These are phyloP conservation scores for Cyclostephanos invisitatus DNA, from an alignment of 108 stramenopile species.

Conservation along the genomic window DNA sequence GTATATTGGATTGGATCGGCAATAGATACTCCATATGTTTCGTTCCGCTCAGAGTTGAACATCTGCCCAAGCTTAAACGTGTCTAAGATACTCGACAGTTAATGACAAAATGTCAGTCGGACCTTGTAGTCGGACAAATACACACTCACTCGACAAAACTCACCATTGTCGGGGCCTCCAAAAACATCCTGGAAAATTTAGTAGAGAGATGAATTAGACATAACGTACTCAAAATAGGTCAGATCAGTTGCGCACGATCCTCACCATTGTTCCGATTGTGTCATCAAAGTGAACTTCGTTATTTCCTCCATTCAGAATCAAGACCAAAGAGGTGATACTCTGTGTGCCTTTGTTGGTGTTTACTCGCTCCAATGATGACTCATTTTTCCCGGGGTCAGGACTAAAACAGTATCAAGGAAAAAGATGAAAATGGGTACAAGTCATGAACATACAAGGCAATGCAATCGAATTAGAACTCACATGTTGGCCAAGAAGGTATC, in stretches of 20 bases:
- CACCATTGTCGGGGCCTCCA: constrained; percentile 21
- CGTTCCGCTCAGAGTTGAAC: constrained; percentile 33
- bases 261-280: constrained; percentile 32
- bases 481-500: constrained; percentile 52
- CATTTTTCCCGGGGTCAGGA: constrained; percentile 6
- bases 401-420: not conserved
- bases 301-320: constrained; percentile 34
- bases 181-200: constrained; percentile 19
- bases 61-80: constrained; percentile 31
- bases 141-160: not conserved
- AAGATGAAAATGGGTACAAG: not conserved
- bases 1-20: constrained; percentile 39
- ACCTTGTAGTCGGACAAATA: not conserved
- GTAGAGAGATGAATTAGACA: not conserved
- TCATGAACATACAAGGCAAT: not conserved
- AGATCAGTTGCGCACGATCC: not conserved
- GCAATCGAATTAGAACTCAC: not conserved
- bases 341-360: constrained; percentile 14
- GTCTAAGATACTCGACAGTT: not conserved
- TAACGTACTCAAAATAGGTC: not conserved
- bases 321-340: constrained; percentile 16
- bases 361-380: constrained; percentile 34
- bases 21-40: constrained; percentile 5
- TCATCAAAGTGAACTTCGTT: constrained; percentile 50
- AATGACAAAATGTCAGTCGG: not conserved